These are phyloP conservation scores for Rubia occidens DNA, from an alignment of 305 asterid species.

Conservation along the genomic window DNA sequence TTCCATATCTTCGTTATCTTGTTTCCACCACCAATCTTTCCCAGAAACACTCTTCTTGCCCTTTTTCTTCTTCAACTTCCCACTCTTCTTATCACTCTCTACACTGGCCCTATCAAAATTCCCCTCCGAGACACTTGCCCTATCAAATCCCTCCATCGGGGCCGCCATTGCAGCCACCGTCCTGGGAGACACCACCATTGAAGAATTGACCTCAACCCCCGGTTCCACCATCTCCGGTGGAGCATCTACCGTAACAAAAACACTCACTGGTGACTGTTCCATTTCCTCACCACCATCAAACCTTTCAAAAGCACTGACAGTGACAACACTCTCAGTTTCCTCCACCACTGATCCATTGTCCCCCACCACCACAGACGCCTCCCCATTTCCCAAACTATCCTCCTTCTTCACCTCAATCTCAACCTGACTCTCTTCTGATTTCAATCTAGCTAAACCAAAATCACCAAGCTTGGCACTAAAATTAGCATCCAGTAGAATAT, in stretches of 20 bases:
- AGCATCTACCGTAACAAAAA: conserved; percentile 51
- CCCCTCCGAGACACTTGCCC: conserved; percentile 51
- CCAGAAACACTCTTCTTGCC: conserved; percentile 63
- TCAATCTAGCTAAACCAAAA: conserved; percentile 87
- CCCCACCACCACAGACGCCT: conserved; percentile 20
- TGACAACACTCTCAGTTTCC: conserved; percentile 80
- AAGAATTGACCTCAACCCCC: conserved; percentile 38
- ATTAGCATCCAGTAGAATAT: conserved; percentile 50
- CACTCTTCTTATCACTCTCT: conserved; percentile 36
- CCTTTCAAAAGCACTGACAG: conserved; percentile 56
- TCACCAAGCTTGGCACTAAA: conserved; percentile 79
- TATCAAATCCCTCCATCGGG: conserved; percentile 55
- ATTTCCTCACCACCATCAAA: conserved; percentile 36
- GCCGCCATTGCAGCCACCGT: conserved; percentile 61
- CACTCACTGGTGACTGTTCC: conserved; percentile 78
- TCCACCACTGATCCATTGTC: conserved; percentile 66
- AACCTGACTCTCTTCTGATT: conserved; percentile 43
- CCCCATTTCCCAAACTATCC: conserved; percentile 28
- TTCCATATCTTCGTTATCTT: conserved; percentile 53
- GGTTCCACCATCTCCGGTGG: conserved; percentile 46
- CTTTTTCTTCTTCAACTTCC: conserved; percentile 55
- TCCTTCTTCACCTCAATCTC: conserved; percentile 58
- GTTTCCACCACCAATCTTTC: conserved; percentile 99
- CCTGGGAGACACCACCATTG: conserved; percentile 58
- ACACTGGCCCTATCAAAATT: conserved; percentile 51